These are phyloP conservation scores for Corrigiola litoralis DNA, from an alignment of 179 eudicot genomes.

Conservation along the genomic window DNA sequence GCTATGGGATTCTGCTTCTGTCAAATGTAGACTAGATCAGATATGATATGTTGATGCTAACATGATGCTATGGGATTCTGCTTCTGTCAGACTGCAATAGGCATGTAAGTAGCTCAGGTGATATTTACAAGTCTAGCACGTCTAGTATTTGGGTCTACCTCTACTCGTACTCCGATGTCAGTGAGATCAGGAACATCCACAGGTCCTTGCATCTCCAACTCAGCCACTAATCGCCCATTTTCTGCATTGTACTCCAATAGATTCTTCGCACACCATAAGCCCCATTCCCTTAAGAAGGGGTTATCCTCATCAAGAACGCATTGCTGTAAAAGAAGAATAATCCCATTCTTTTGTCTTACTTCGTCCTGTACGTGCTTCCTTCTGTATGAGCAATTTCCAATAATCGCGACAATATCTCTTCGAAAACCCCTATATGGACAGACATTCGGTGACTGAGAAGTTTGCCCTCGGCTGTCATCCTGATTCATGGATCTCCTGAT, in stretches of 20 bases:
- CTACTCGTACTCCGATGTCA: conserved; percentile 64
- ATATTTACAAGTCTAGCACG: conserved; percentile 54
- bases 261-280: conserved; percentile 65
- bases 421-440: conserved; percentile 86
- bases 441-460: conserved; percentile 24
- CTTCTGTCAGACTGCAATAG: background rate
- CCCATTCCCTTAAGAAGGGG: conserved; percentile 92
- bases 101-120: conserved; percentile 2
- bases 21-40: no score
- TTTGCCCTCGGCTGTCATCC: conserved; percentile 20
- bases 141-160: conserved; percentile 56
- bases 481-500: conserved; percentile 54
- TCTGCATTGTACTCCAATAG: conserved; percentile 62
- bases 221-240: conserved; percentile 54
- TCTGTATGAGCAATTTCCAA: conserved; percentile 58
- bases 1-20: background rate
- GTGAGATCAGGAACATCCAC: conserved; percentile 69
- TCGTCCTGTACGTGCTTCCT: conserved; percentile 72
- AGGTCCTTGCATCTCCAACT: conserved; percentile 76
- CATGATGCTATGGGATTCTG: no score
- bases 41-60: no score
- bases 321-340: conserved; percentile 66
- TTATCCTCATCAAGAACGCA: conserved; percentile 82
- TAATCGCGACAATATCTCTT: conserved; percentile 69
- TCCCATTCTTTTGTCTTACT: conserved; percentile 54